Percentiles rank a stretch among this genome's conserved stretches.
Evolutionary conservation across 169 alveolate species (phyloP).

Genomic region (Cryptosporidium baileyi): DNA sequence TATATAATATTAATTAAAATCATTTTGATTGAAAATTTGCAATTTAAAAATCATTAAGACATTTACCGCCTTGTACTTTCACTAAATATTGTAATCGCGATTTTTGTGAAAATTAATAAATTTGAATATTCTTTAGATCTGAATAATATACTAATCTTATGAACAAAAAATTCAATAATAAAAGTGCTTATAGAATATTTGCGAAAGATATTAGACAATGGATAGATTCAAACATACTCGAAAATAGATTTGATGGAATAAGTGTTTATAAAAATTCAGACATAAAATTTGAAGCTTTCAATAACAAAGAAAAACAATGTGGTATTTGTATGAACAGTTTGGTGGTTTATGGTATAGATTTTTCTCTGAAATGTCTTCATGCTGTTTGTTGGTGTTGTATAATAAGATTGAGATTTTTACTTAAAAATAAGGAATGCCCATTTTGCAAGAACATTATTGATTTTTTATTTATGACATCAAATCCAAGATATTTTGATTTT

Average conservation of each 20-base stretch:
- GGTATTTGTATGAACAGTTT: constrained; percentile 53
- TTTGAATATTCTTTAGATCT: no score
- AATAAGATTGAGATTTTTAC: constrained; percentile 26
- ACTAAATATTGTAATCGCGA: no score
- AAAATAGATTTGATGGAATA: neutral
- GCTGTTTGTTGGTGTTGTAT: constrained; percentile 66
- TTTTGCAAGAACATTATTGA: constrained; percentile 50
- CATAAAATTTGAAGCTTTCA: neutral
- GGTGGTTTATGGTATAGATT: constrained; percentile 47
- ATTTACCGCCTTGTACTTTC: no score
- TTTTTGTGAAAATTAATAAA: no score
- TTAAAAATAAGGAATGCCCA: constrained; percentile 56
- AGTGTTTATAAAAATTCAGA: neutral
- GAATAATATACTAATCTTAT: no score
- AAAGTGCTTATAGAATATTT: constrained; percentile 5
- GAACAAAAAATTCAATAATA: constrained; percentile 6
- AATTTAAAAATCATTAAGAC: no score
- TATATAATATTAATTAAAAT: neutral
- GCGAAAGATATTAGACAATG: constrained; percentile 61
- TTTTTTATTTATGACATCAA: constrained; percentile 9
- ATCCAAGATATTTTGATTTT: constrained; percentile 11
- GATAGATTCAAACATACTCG: constrained; percentile 1
- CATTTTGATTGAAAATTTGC: no score
- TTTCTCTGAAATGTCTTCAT: constrained; percentile 38
- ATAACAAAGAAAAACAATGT: neutral